These are phyloP conservation scores for Decorospora gaudefroyi DNA, from an alignment of 2,329 filamentous ascomycete species.

Conservation along the genomic window DNA sequence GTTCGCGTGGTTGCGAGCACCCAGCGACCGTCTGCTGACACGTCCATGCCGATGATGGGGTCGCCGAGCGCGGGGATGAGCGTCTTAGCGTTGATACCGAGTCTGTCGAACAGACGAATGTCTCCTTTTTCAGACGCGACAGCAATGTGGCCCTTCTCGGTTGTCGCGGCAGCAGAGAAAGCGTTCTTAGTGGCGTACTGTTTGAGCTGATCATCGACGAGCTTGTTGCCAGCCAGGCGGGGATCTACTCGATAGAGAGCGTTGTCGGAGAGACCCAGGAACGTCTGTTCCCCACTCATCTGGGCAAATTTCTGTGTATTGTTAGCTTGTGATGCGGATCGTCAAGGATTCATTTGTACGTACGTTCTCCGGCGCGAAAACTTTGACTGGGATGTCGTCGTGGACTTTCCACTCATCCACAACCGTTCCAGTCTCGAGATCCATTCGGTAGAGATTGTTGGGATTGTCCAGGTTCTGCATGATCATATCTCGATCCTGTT, in stretches of 20 bases:
- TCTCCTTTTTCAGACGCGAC: conserved; percentile 98
- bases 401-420: conserved; percentile 99
- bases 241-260: conserved; percentile 93
- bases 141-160: conserved; percentile 94
- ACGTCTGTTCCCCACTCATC: conserved; percentile 93
- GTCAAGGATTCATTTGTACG: conserved; percentile 26
- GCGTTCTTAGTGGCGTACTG: conserved; percentile 97
- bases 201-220: conserved; percentile 91
- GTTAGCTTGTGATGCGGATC: conserved; percentile 27
- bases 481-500: conserved; percentile 87
- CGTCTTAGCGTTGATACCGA: conserved; percentile 97
- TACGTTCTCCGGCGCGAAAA: conserved; percentile 86
- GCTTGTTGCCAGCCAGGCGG: conserved; percentile 84
- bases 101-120: conserved; percentile 91
- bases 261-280: conserved; percentile 90
- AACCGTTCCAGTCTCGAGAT: conserved; percentile 95
- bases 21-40: conserved; percentile 95
- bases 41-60: conserved; percentile 90
- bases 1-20: conserved; percentile 91
- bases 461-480: conserved; percentile 81
- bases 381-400: conserved; percentile 90
- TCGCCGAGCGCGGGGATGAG: conserved; percentile 94
- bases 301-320: conserved; percentile 82
- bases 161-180: conserved; percentile 92
- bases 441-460: conserved; percentile 94